Evolutionary conservation across 2,329 filamentous ascomycete genomes (phyloP).

Genomic region (Coniochaeta prunicola): DNA sequence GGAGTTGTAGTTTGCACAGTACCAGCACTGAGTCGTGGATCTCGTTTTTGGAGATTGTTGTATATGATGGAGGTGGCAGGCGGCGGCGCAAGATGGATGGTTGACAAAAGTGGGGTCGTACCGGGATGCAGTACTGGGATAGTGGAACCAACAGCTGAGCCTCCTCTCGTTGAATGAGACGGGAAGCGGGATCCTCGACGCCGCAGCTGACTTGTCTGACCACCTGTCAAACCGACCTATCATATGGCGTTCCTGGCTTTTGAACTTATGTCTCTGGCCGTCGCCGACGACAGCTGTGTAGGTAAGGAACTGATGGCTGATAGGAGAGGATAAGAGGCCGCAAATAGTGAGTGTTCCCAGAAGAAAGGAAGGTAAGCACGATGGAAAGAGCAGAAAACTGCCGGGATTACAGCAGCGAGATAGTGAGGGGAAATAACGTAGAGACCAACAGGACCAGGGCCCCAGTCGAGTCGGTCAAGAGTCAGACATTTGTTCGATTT

Average conservation of each 20-base stretch:
- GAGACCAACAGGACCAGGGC: background rate
- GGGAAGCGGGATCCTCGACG: constrained; percentile 2
- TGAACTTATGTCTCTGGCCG: background rate
- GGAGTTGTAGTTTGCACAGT: background rate
- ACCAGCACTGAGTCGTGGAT: background rate
- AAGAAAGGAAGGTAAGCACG: background rate
- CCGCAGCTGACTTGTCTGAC: constrained; percentile 3
- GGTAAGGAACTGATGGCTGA: background rate
- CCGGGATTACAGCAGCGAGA: background rate
- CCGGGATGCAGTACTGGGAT: background rate
- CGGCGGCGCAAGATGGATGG: background rate
- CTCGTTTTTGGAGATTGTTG: background rate
- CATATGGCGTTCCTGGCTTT: background rate
- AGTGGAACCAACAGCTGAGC: constrained; percentile 2
- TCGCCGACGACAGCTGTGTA: background rate
- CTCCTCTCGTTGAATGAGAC: background rate
- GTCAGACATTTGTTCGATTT: background rate
- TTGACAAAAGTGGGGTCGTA: background rate
- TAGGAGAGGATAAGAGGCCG: background rate
- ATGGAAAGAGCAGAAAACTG: background rate
- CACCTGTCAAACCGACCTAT: constrained; percentile 1
- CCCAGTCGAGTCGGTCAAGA: background rate
- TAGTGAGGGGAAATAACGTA: background rate
- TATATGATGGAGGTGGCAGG: background rate
- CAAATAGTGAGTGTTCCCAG: background rate